phyloP scores from a whole-genome alignment of 2,329 filamentous ascomycete genomes.

The Xylaria sp. region DNA sequence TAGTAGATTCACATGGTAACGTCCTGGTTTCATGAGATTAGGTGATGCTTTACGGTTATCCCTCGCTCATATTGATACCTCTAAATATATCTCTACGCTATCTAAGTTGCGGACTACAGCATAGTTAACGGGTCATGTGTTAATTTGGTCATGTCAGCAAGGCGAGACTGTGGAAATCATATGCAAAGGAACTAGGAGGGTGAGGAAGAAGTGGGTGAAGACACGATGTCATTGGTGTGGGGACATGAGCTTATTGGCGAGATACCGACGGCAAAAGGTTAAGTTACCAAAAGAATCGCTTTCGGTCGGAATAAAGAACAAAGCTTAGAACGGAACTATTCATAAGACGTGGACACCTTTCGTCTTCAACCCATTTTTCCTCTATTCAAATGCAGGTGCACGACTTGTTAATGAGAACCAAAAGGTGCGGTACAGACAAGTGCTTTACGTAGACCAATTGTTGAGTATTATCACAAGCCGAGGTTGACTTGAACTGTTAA shows the following conservation, averaged over 20 bases:
- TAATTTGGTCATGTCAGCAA: slow-evolving; percentile 23
- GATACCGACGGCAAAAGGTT: neutral
- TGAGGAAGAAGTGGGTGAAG: neutral
- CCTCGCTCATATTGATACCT: neutral
- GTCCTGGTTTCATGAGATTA: too few species aligned
- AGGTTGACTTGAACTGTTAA: slow-evolving; percentile 5
- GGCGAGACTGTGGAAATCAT: slow-evolving; percentile 21
- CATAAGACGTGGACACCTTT: neutral
- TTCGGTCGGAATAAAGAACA: neutral
- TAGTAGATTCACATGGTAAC: neutral
- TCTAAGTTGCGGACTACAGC: neutral
- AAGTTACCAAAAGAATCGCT: neutral
- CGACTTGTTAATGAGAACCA: neutral
- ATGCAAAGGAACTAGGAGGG: slow-evolving; percentile 18
- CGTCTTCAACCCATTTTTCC: too few species aligned
- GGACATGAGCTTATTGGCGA: slow-evolving; percentile 14
- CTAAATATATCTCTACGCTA: neutral
- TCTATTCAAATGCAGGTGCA: neutral
- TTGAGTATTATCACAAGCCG: neutral
- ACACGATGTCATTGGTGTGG: slow-evolving; percentile 15
- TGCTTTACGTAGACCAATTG: neutral
- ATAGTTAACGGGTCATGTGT: slow-evolving; percentile 24
- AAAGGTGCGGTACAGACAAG: neutral
- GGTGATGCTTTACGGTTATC: too few species aligned
- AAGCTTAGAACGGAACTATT: neutral